Conservation (phyloP, 768 basidiomycete species). For the Coprinopsis sp. region DNA sequence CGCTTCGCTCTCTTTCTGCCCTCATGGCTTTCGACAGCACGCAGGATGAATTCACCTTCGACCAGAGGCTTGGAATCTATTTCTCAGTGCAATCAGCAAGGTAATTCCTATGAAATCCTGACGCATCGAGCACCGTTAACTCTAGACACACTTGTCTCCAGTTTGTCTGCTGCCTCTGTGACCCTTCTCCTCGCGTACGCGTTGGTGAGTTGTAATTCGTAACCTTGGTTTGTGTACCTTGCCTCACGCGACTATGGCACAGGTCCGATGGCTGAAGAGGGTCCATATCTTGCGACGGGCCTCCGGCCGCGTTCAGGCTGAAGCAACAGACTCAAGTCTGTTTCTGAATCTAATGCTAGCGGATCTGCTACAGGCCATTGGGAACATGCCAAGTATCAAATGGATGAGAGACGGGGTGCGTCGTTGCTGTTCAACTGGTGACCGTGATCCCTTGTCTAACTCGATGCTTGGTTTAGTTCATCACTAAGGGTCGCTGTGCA, state of each 20-base stretch:
- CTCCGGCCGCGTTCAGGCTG: constrained; percentile 10
- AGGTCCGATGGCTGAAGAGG: constrained; percentile 17
- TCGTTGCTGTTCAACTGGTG: not conserved
- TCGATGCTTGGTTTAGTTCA: constrained; percentile 3
- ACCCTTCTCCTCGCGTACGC: constrained; percentile 20
- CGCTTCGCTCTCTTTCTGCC: not conserved
- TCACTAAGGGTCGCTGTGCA: constrained; percentile 36
- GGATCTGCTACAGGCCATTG: constrained; percentile 43
- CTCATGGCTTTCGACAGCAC: not conserved
- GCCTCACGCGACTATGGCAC: constrained; percentile 11
- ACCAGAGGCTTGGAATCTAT: constrained; percentile 1
- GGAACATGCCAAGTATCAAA: constrained; percentile 37
- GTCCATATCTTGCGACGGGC: constrained; percentile 10
- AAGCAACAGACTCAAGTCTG: constrained; percentile 32
- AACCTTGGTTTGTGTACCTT: not conserved
- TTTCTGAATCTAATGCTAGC: constrained; percentile 46
- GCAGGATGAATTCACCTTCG: not conserved
- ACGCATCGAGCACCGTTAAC: not conserved
- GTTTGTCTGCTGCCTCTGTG: constrained; percentile 19
- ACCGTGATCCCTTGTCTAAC: not conserved
- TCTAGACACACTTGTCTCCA: not conserved
- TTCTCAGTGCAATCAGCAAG: not conserved
- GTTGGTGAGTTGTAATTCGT: constrained; percentile 14
- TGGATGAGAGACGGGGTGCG: constrained; percentile 37
- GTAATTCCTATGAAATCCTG: not conserved